phyloP scores from a whole-genome alignment of 805 yeast genomes.

The Kluyveromyces dobzhanskii region DNA sequence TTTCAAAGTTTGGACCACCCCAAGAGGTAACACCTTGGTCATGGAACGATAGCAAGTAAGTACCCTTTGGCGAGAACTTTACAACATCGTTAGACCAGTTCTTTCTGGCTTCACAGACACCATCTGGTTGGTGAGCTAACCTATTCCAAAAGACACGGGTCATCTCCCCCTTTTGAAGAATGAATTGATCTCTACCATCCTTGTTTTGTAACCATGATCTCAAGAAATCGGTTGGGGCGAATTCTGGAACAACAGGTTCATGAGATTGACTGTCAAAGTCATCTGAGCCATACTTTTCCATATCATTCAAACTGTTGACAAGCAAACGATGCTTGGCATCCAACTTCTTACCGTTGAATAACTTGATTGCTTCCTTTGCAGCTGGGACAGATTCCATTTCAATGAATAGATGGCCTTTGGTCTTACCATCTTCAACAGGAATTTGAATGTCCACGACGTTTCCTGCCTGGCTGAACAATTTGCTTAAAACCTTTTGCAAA shows the following conservation, averaged over 20 bases:
- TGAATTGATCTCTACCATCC: conserved; percentile 83
- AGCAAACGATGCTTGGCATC: conserved; percentile 88
- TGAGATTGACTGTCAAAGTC: conserved; percentile 51
- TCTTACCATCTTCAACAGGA: conserved; percentile 61
- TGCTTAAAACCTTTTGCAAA: conserved; percentile 75
- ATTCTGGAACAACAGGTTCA: conserved; percentile 68
- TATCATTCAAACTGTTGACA: conserved; percentile 74
- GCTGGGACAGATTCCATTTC: conserved; percentile 61
- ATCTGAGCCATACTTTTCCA: conserved; percentile 69
- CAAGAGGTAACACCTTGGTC: conserved; percentile 92
- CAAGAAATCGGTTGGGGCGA: conserved; percentile 71
- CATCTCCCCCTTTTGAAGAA: conserved; percentile 67
- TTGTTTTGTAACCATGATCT: conserved; percentile 88
- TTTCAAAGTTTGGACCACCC: conserved; percentile 81
- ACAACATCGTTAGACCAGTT: conserved; percentile 85
- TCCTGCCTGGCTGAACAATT: conserved; percentile 72
- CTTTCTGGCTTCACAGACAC: conserved; percentile 66
- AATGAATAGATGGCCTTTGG: conserved; percentile 81
- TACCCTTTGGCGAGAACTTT: conserved; percentile 90
- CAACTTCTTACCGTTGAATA: conserved; percentile 79
- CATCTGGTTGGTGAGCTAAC: conserved; percentile 62
- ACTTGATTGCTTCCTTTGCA: conserved; percentile 73
- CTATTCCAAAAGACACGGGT: conserved; percentile 87
- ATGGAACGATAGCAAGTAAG: conserved; percentile 78
- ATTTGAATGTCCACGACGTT: conserved; percentile 68